Base-by-base conservation (phyloP, 768 basidiomycete species). In the Astraeus odoratus region DNA sequence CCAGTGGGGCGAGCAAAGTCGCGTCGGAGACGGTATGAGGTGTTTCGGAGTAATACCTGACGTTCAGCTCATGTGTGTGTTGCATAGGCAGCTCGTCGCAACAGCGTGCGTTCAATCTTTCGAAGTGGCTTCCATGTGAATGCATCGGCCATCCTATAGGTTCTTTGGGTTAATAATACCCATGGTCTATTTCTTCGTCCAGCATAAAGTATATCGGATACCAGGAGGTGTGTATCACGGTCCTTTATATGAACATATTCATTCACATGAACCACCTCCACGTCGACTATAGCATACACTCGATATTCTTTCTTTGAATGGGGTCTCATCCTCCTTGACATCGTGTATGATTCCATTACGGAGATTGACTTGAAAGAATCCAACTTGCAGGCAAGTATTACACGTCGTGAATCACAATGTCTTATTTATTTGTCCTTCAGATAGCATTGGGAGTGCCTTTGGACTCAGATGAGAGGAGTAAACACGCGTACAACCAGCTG, bases 221-320 rank as follows among this genome's bases (percentile, higher is more conserved):
- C 85, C 89, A 1, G 90, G 91, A 59, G 86, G 88, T 86, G 45
- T 38, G 74, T 51, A 26, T 38, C n/a, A 23, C 30, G 13, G 6
- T 19, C 33, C 36, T 33, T 37, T 16, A 5, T 12, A 33, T 36
- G 25, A 34, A 18, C 25, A 29, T 7, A 6, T 29, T 31, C 10
- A 31, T 8, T 24, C 9, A 19, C 26, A n/a, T 47, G 48, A 18
- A 51, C 23, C 26, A 6, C 39, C 33, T 42, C 29, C 24, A n/a
- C n/a, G n/a, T 16, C 9, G 26, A 3, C 8, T 13, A 44, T 54
- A 89, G 91, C 92, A 9, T 95, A 95, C 64, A 92, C 88, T 3
- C 67, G 67, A 34, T 95, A 93, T 56, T 78, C 83, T 36, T 83
- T 93, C 64, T 86, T 87, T 54, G 92, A 95, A 65, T 95, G 92